These are phyloP conservation scores for Camelina hispida DNA, from an alignment of 345 rosid genomes.

Conservation along the genomic window DNA sequence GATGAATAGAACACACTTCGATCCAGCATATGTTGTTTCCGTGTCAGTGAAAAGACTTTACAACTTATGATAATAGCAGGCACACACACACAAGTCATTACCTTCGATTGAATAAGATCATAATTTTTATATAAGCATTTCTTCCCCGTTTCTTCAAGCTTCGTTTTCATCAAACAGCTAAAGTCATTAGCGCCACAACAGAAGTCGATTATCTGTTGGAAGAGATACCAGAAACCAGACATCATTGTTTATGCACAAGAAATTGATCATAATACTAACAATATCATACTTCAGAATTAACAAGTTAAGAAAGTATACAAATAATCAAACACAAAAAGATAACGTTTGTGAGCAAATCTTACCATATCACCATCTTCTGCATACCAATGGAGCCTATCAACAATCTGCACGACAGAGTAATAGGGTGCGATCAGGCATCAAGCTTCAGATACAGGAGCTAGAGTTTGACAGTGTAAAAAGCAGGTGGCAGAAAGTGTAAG, in stretches of 20 bases:
- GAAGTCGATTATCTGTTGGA: slow-evolving; percentile 84
- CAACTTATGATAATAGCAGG: no score
- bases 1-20: neutral
- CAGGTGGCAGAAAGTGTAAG: no score
- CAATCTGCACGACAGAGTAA: slow-evolving; percentile 65
- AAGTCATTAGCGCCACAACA: slow-evolving; percentile 98
- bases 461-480: no score
- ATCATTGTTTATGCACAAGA: no score
- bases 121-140: slow-evolving; percentile 80
- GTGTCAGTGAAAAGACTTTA: slow-evolving; percentile 5
- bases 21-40: neutral
- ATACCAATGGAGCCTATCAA: slow-evolving; percentile 83
- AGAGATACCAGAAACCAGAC: slow-evolving; percentile 30
- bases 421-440: slow-evolving; percentile 29
- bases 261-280: no score
- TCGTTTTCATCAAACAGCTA: slow-evolving; percentile 73
- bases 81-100: no score
- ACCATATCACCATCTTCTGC: slow-evolving; percentile 87
- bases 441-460: slow-evolving; percentile 19
- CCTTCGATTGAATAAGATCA: slow-evolving; percentile 81
- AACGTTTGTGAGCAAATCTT: no score
- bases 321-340: no score
- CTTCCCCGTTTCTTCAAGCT: slow-evolving; percentile 86
- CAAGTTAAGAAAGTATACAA: no score
- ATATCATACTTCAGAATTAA: no score